phyloP scores from a whole-genome alignment of 2,329 filamentous ascomycete species.

The Pseudopyricularia cyperi region DNA sequence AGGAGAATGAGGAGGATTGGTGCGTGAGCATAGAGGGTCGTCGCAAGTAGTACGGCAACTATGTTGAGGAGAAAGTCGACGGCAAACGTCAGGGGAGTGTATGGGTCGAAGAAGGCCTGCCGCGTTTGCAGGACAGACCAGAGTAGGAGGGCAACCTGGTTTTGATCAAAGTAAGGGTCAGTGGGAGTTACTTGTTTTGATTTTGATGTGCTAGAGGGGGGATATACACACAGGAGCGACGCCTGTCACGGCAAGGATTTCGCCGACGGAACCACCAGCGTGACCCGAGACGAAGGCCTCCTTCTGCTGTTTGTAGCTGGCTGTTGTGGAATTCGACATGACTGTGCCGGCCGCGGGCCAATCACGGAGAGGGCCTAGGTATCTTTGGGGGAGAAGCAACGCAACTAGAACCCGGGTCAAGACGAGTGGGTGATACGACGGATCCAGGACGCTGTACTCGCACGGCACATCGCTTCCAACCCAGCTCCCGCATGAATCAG shows the following conservation, averaged over 20 bases:
- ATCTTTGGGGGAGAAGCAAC: not conserved
- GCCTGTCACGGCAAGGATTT: constrained; percentile 78
- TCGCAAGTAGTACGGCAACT: constrained; percentile 67
- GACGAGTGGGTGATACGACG: not conserved
- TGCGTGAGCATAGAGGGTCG: constrained; percentile 67
- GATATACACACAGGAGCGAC: constrained; percentile 61
- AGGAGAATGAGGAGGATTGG: constrained; percentile 65
- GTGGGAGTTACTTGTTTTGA: not conserved
- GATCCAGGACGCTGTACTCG: not conserved
- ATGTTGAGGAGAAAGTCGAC: constrained; percentile 86
- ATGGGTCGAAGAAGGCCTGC: constrained; percentile 70
- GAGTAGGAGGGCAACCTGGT: constrained; percentile 64
- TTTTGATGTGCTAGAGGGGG: not conserved
- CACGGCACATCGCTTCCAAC: not conserved
- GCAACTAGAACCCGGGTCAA: not conserved
- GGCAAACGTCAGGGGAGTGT: constrained; percentile 51
- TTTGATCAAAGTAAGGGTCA: not conserved
- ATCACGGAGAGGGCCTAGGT: not conserved
- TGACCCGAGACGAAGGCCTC: constrained; percentile 92
- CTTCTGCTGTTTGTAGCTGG: constrained; percentile 79
- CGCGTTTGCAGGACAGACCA: constrained; percentile 84
- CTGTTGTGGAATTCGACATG: constrained; percentile 24
- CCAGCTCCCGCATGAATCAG: not conserved
- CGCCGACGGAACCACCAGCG: constrained; percentile 66
- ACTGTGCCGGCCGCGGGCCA: not conserved